phyloP scores from a whole-genome alignment of 768 basidiomycete species.

The Tephrocybe sp. region DNA sequence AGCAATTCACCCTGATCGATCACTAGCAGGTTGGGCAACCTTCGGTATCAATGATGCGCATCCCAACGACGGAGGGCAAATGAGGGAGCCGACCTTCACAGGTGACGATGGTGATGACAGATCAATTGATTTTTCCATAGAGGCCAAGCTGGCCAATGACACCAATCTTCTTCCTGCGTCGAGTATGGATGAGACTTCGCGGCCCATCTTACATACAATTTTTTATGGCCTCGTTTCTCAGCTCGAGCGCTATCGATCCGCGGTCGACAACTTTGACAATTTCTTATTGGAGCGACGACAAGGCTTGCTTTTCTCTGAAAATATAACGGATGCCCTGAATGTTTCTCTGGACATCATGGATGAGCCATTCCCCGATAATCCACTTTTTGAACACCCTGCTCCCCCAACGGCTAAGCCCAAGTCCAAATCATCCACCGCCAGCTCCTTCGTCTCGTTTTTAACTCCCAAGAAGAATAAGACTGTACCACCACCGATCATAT shows the following conservation, averaged over 20 bases:
- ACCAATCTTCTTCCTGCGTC: slow-evolving; percentile 61
- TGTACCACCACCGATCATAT: slow-evolving; percentile 30
- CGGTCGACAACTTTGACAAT: slow-evolving; percentile 79
- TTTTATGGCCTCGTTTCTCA: slow-evolving; percentile 80
- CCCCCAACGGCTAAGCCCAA: slow-evolving; percentile 46
- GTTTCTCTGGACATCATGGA: slow-evolving; percentile 65
- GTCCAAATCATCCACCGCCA: slow-evolving; percentile 50
- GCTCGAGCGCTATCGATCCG: slow-evolving; percentile 75
- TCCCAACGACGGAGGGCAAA: slow-evolving; percentile 15
- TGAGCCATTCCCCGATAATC: slow-evolving; percentile 32
- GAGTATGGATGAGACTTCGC: slow-evolving; percentile 67
- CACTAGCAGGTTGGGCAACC: slow-evolving; percentile 86
- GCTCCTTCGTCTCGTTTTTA: slow-evolving; percentile 73
- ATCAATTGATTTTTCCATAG: slow-evolving; percentile 76
- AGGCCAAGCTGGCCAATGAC: slow-evolving; percentile 61
- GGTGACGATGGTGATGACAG: slow-evolving; percentile 73
- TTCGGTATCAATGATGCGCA: slow-evolving; percentile 50
- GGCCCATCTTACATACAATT: slow-evolving; percentile 80
- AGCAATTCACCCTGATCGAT: slow-evolving; percentile 83
- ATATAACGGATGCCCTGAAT: slow-evolving; percentile 85
- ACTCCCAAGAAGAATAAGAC: slow-evolving; percentile 72
- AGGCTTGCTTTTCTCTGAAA: slow-evolving; percentile 89
- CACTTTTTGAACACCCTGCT: slow-evolving; percentile 29
- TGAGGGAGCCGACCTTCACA: slow-evolving; percentile 18
- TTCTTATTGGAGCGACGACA: slow-evolving; percentile 83